Base-by-base conservation (phyloP, 805 yeast genomes). In the Saccharomyces kudriavzevii region DNA sequence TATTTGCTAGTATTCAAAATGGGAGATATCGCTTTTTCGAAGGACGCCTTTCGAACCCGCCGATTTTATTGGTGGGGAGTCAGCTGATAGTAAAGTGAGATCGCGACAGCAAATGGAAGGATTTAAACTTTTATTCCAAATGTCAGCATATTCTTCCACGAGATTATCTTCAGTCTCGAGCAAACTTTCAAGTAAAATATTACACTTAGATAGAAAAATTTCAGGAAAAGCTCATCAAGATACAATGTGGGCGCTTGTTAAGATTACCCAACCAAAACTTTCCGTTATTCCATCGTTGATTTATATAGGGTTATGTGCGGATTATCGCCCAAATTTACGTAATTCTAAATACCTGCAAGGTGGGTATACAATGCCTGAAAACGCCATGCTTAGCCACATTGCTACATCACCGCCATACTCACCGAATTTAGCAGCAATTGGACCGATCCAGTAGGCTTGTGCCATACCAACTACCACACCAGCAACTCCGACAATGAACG, bases 391-490 rank as follows among this genome's bases (percentile, higher is more conserved):
- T 40, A 89, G 67, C 82, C 91, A 87, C 80, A 85, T 83, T 25
- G 94, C 97, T 45, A 89, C 66, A 66, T 89, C 96, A 20, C 89
- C 95, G 53, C 87, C 90, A 56, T 69, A 67, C 5, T 76, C 82
- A 22, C 95, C 95, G 14, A 86, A 72, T 4, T 73, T 61, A 28
- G 68, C 68, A 11, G 96, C 95, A 10, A 89, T 60, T 0, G 89
- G 89, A 0, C 96, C 97, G 5, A 78, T 74, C 77, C 85, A 89
- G 69, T 89, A 89, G 5, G 83, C 86, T 67, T 89, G 97, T 26
- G 87, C 77, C 97, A 89, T 89, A 5, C 96, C 96, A 22, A 89
- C 71, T 2, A 86, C 89, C 0, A 89, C 95, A 48, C 96, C 96
- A 0, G 81, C 86, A 17, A 84, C 84, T 47, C 96, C 96, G 52